A percentile compares a stretch with the other conserved stretches of the same genome.
These are phyloP conservation scores for Exobasidium cylindrosporum DNA, from an alignment of 1,284 basidiomycete genomes.

Conservation along the genomic window DNA sequence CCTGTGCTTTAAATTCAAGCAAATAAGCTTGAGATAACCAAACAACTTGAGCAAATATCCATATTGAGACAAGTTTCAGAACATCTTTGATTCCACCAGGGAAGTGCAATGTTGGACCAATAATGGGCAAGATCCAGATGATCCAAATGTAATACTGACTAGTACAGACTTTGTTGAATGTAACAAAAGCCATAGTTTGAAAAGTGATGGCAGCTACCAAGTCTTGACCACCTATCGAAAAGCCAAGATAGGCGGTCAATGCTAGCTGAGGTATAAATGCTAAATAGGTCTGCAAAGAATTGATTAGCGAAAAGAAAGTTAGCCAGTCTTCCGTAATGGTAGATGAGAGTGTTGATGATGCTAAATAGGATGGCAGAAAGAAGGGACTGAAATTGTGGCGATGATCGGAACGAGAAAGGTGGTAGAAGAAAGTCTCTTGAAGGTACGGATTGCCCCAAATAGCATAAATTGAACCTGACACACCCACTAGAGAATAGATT, in stretches of 20 bases:
- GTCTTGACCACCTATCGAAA: constrained; percentile 64
- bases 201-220: constrained; percentile 83
- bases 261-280: constrained; percentile 67
- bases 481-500: constrained; percentile 1
- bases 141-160: constrained; percentile 99
- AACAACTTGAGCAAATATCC: constrained; percentile 60
- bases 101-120: constrained; percentile 68
- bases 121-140: constrained; percentile 79
- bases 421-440: constrained; percentile 88
- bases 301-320: constrained; percentile 28
- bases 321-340: not conserved
- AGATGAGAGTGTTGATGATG: not conserved
- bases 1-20: constrained; percentile 46
- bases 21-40: constrained; percentile 51
- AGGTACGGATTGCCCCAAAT: constrained; percentile 87
- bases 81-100: constrained; percentile 57
- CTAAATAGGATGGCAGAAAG: constrained; percentile 87
- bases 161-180: constrained; percentile 98
- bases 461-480: constrained; percentile 11
- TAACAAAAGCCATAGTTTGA: constrained; percentile 84
- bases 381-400: constrained; percentile 98
- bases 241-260: constrained; percentile 67
- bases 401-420: constrained; percentile 84
- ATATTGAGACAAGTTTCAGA: constrained; percentile 61
- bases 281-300: not conserved